A percentile compares a stretch with the other conserved stretches of the same genome.
These are phyloP conservation scores for Lentinula lateritia DNA, from an alignment of 768 basidiomycete genomes.

Conservation along the genomic window DNA sequence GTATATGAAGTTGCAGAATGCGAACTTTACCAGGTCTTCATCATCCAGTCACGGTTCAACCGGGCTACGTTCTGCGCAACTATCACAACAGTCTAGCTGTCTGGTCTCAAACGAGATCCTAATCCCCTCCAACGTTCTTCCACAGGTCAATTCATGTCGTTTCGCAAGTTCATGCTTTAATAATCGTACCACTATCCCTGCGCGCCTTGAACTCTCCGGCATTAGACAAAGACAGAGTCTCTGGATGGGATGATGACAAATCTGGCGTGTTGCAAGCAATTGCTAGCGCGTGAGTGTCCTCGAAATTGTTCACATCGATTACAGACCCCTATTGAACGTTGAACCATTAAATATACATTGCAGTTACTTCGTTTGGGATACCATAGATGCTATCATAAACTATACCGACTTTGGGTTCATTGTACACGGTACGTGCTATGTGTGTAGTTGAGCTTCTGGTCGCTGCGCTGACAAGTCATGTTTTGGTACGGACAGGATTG, in stretches of 20 bases:
- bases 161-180: constrained; percentile 66
- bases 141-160: constrained; percentile 64
- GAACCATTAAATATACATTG: background rate
- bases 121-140: background rate
- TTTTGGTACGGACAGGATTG: constrained; percentile 31
- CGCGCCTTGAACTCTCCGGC: constrained; percentile 43
- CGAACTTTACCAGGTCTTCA: background rate
- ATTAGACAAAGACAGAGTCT: constrained; percentile 58
- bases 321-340: background rate
- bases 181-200: constrained; percentile 61
- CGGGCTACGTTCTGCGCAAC: background rate
- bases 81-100: background rate
- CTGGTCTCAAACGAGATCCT: background rate
- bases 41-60: background rate
- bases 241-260: constrained; percentile 59
- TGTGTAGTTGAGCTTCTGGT: background rate
- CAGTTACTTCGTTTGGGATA: constrained; percentile 85
- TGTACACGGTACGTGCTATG: constrained; percentile 50
- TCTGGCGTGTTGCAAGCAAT: constrained; percentile 61
- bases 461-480: background rate
- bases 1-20: constrained; percentile 11
- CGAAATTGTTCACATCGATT: background rate
- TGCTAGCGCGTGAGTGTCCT: constrained; percentile 52
- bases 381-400: constrained; percentile 61
- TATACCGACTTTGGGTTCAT: constrained; percentile 72